Conservation (phyloP, 2,329 filamentous ascomycete species). For the Fusarium bulbicola region DNA sequence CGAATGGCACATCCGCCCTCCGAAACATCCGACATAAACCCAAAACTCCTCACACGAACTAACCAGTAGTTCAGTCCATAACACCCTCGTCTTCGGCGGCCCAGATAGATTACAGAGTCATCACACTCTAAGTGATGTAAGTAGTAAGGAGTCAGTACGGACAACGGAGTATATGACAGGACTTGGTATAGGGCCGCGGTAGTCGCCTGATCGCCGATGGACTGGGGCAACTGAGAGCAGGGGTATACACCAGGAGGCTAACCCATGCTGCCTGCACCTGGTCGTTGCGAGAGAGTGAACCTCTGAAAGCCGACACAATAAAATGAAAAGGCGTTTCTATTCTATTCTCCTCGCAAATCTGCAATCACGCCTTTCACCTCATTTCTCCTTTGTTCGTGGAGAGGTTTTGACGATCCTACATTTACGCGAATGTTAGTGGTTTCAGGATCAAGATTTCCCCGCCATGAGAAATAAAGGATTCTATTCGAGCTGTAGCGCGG, state of each 20-base stretch:
- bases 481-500: not conserved
- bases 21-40: not conserved
- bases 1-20: too few relatives aligned
- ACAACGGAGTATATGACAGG: too few relatives aligned
- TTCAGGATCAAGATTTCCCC: not conserved
- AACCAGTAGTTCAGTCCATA: too few relatives aligned
- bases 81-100: too few relatives aligned
- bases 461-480: not conserved
- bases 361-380: too few relatives aligned
- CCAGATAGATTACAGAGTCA: not conserved
- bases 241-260: not conserved
- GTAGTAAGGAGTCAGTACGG: too few relatives aligned
- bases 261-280: not conserved
- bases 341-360: fast-evolving
- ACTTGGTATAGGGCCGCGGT: too few relatives aligned
- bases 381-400: not conserved
- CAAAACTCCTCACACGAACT: not conserved
- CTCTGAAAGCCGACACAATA: not conserved
- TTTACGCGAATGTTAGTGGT: not conserved
- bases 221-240: not conserved
- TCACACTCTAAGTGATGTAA: not conserved
- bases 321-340: not conserved
- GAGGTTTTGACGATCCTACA: not conserved
- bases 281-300: too few relatives aligned
- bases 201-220: not conserved